Evolutionary conservation across 805 yeast species (phyloP).

Genomic region (Candida maris): DNA sequence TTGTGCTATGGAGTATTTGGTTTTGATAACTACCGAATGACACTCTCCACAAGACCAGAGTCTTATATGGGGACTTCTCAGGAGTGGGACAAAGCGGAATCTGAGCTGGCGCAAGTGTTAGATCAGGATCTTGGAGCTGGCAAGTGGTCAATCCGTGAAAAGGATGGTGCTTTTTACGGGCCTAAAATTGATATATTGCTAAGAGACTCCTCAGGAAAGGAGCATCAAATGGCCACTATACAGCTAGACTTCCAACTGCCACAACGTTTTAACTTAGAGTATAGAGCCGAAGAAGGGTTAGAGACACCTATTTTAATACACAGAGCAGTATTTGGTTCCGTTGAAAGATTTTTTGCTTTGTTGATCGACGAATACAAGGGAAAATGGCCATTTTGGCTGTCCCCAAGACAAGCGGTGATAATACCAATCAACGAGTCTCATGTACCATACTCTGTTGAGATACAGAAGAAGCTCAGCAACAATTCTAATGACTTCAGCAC

Average conservation of each 20-base stretch:
- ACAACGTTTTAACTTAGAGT: slow-evolving; percentile 70
- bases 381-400: slow-evolving; percentile 97
- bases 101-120: slow-evolving; percentile 56
- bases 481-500: slow-evolving; percentile 34
- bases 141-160: slow-evolving; percentile 71
- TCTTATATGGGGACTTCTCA: slow-evolving; percentile 70
- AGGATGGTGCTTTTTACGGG: slow-evolving; percentile 98
- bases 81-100: slow-evolving; percentile 85
- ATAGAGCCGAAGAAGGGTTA: slow-evolving; percentile 50
- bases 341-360: slow-evolving; percentile 89
- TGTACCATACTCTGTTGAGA: slow-evolving; percentile 46
- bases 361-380: slow-evolving; percentile 88
- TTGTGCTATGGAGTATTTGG: slow-evolving; percentile 71
- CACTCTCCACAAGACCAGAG: slow-evolving; percentile 85
- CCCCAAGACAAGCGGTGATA: slow-evolving; percentile 84
- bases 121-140: slow-evolving; percentile 43
- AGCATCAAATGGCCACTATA: slow-evolving; percentile 92
- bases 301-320: slow-evolving; percentile 91
- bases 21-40: slow-evolving; percentile 52
- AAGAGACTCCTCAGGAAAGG: slow-evolving; percentile 72
- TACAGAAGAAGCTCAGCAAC: slow-evolving; percentile 47
- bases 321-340: slow-evolving; percentile 91
- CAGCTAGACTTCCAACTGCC: slow-evolving; percentile 96
- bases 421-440: slow-evolving; percentile 75
- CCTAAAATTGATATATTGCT: slow-evolving; percentile 90